Evolutionary conservation across 2,329 filamentous ascomycete genomes (phyloP), one percentile per base, ranked within the genome.

Genomic region (Monosporascus sp.): DNA sequence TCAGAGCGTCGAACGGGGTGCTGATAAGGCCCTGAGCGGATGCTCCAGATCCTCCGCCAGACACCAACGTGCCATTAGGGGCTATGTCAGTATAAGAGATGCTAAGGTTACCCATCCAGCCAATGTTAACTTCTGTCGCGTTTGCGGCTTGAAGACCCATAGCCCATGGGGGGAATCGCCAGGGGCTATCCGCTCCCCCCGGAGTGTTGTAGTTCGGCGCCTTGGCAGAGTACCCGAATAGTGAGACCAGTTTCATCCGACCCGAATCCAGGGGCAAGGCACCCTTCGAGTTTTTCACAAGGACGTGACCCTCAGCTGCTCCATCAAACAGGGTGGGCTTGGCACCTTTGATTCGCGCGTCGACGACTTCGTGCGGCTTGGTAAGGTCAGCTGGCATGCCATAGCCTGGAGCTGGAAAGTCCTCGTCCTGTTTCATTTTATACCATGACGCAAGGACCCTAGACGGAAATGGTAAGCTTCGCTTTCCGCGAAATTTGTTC

Each of bases 161-260:
- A 9, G 39, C 5, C 59, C 52, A 62, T 1, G 53, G 25, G 2
- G 20, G 11, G 59, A 63, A 42, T 60, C 5, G 8, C 24, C 55
- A 17, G 61, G 71, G 54, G 18, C 24, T 50, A 74, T 63, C 83
- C 85, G 31, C 77, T 75, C 55, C 50, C 63, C 63, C 54, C 81
- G 71, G 31, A 74, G 74, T 58, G 27, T 56, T 60, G 34, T 42
- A 37, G 41, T 50, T 51, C 18, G 58, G 58, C 2, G 58, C 57
- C 31, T 56, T 57, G 20, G 65, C 65, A 24, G 77, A 75, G 52
- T 78, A 78, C 24, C 75, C 71, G 58, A 74, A 76, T 41, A 79
- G 56, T 1, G 74, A 71, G 51, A 79, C 51, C 15, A 69, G 50
- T 60, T 72, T 60, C 84, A 54, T 83, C 73, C 57, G 81, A 20